phyloP scores from a whole-genome alignment of 495 filamentous ascomycete genomes.

The Penicillium lagena region DNA sequence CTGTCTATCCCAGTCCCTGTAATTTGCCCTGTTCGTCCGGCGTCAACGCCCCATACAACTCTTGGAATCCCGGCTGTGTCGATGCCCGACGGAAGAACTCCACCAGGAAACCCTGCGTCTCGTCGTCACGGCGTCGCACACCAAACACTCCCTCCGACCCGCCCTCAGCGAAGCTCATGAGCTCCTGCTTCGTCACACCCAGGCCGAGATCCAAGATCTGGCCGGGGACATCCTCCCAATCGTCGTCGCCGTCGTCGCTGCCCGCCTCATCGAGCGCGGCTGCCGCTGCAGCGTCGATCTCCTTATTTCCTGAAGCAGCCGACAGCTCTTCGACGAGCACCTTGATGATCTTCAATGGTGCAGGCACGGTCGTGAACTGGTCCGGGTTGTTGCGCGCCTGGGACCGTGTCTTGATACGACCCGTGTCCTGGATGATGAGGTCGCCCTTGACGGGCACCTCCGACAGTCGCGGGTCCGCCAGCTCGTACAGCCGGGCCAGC shows the following conservation, averaged over 20 bases:
- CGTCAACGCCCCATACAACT: constrained; percentile 62
- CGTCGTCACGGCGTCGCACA: constrained; percentile 73
- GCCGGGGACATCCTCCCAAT: constrained; percentile 83
- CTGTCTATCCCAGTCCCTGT: constrained; percentile 24
- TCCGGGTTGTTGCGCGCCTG: constrained; percentile 80
- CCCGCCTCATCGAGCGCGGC: constrained; percentile 49
- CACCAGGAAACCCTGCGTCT: constrained; percentile 76
- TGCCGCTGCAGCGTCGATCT: constrained; percentile 48
- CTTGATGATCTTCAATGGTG: constrained; percentile 91
- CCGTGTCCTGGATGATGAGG: constrained; percentile 71
- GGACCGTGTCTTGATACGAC: constrained; percentile 89
- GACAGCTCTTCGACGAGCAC: constrained; percentile 84
- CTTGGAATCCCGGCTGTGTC: constrained; percentile 66
- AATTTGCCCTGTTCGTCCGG: constrained; percentile 72
- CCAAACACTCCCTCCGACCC: constrained; percentile 45
- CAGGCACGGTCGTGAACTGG: constrained; percentile 79
- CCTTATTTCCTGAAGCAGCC: constrained; percentile 49
- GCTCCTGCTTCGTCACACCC: constrained; percentile 59
- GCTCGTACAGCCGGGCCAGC: constrained; percentile 76
- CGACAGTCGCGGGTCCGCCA: constrained; percentile 74
- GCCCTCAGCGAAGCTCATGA: constrained; percentile 70
- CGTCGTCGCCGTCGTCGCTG: constrained; percentile 60
- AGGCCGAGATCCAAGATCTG: constrained; percentile 65
- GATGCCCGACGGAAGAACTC: constrained; percentile 75
- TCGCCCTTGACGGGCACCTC: constrained; percentile 87